A percentile compares a stretch with the other conserved stretches of the same genome.
phyloP scores from a whole-genome alignment of 805 yeast genomes.

The Diddensiella transvaalensis region DNA sequence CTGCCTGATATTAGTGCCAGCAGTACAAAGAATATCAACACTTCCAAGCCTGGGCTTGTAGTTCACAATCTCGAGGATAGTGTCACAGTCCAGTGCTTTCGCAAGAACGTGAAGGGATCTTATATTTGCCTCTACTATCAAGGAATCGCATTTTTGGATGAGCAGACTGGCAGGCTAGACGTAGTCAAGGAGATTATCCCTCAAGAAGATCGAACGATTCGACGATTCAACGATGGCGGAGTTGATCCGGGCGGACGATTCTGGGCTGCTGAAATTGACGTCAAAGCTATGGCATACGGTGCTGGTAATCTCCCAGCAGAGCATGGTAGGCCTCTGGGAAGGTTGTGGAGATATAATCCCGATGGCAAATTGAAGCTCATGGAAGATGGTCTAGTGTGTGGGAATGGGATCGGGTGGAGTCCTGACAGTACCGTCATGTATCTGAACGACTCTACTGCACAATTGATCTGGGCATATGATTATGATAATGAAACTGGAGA shows the following conservation, averaged over 20 bases:
- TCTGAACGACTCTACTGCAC: slow-evolving; percentile 52
- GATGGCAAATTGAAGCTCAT: slow-evolving; percentile 31
- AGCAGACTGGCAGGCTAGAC: slow-evolving; percentile 33
- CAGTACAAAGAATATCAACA: slow-evolving; percentile 18
- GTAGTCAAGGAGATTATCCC: slow-evolving; percentile 34
- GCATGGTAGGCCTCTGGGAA: slow-evolving; percentile 29
- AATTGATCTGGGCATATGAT: slow-evolving; percentile 46
- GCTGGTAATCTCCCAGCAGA: slow-evolving; percentile 25
- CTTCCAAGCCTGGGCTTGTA: slow-evolving; percentile 25
- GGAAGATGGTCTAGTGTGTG: slow-evolving; percentile 33
- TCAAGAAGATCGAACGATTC: slow-evolving; percentile 23
- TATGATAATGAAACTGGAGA: slow-evolving; percentile 37
- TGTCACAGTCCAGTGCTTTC: slow-evolving; percentile 34
- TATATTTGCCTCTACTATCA: slow-evolving; percentile 35
- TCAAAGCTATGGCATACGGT: slow-evolving; percentile 28
- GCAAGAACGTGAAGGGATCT: slow-evolving; percentile 29
- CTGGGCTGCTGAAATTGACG: slow-evolving; percentile 47
- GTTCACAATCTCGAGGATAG: slow-evolving; percentile 29
- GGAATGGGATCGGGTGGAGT: slow-evolving; percentile 65
- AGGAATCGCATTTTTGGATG: slow-evolving; percentile 36
- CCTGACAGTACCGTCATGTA: slow-evolving; percentile 40
- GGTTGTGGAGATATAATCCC: slow-evolving; percentile 36
- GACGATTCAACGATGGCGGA: slow-evolving; percentile 76
- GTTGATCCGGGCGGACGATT: slow-evolving; percentile 73
- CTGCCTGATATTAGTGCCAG: slow-evolving; percentile 12